Conservation (phyloP, 2,329 filamentous ascomycete genomes). For the Botrytis hyacinthi region DNA sequence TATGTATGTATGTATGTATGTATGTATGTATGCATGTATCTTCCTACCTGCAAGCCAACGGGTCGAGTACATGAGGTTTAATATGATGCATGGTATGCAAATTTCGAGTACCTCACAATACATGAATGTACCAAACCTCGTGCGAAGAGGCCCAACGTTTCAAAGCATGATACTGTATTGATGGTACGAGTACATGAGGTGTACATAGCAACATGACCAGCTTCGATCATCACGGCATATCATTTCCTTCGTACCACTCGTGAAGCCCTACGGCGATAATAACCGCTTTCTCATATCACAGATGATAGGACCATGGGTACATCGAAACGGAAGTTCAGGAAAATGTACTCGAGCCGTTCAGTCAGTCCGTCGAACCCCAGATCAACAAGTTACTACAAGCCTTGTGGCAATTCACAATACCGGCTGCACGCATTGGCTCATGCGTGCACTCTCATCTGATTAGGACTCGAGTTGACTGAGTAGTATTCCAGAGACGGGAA, state of each 20-base stretch:
- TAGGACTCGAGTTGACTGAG: background rate
- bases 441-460: background rate
- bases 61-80: background rate
- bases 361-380: background rate
- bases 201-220: background rate
- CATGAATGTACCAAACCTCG: background rate
- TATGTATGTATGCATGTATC: conserved; percentile 7
- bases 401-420: background rate
- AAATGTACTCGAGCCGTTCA: background rate
- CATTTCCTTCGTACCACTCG: background rate
- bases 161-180: background rate
- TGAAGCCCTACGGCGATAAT: background rate
- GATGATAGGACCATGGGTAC: background rate
- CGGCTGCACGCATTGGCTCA: background rate
- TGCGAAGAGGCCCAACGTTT: background rate
- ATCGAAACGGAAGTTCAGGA: background rate
- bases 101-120: background rate
- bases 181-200: background rate
- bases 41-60: conserved; percentile 12
- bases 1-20: conserved; percentile 2
- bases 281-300: background rate
- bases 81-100: background rate
- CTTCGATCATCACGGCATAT: background rate
- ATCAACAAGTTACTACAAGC: conserved; percentile 2
- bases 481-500: background rate